Conservation (phyloP, 768 basidiomycete species). For the Lactarius hatsudake region DNA sequence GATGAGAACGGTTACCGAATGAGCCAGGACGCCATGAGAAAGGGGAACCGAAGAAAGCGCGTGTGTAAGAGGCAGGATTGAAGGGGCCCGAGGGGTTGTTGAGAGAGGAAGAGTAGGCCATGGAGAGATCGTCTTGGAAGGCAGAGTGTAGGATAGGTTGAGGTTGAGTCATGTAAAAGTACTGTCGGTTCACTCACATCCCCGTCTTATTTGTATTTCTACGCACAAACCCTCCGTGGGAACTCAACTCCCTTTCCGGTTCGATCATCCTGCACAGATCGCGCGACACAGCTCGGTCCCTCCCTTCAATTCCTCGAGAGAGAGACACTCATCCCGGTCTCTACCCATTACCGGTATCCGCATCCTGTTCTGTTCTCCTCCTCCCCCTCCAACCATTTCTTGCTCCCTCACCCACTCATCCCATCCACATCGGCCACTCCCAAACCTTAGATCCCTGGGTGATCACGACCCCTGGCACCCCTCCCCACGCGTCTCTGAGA, state of each 20-base stretch:
- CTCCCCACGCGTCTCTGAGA: neutral
- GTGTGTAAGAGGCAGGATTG: slow-evolving; percentile 64
- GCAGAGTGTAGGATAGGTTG: slow-evolving; percentile 46
- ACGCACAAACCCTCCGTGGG: neutral
- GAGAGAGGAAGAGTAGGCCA: slow-evolving; percentile 50
- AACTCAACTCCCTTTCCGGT: neutral
- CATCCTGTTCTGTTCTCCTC: neutral
- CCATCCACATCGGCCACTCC: neutral
- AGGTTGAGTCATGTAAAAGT: slow-evolving; percentile 37
- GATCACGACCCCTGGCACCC: neutral
- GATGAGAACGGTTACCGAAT: slow-evolving; percentile 60
- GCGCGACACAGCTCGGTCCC: slow-evolving; percentile 5
- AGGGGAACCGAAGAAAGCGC: slow-evolving; percentile 69
- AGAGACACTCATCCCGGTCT: neutral
- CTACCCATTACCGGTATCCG: neutral
- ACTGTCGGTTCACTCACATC: neutral
- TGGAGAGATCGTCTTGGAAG: slow-evolving; percentile 32
- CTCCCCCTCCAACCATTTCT: neutral
- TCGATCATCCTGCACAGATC: slow-evolving; percentile 4
- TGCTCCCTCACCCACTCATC: neutral
- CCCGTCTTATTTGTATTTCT: slow-evolving; percentile 20
- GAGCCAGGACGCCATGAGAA: slow-evolving; percentile 69
- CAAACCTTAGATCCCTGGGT: neutral
- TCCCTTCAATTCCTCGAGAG: too few relatives aligned
- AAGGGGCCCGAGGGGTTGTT: slow-evolving; percentile 47